These are phyloP conservation scores for Periglandula ipomoeae DNA, from an alignment of 2,329 filamentous ascomycete genomes.

Conservation along the genomic window DNA sequence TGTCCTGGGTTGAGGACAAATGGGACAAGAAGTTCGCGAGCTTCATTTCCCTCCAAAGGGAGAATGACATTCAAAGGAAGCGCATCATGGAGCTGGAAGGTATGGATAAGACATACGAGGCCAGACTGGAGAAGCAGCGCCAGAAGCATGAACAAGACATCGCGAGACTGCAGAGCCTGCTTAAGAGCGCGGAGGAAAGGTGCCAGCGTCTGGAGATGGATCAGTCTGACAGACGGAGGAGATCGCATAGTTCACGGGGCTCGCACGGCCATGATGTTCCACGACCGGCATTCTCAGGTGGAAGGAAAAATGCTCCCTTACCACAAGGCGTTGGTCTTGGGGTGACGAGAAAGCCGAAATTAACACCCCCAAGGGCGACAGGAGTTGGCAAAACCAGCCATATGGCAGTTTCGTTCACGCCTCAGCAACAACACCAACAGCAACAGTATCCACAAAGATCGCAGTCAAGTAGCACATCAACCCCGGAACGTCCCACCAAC, in stretches of 20 bases:
- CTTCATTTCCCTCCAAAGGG: conserved; percentile 19
- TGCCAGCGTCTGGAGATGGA: conserved; percentile 21
- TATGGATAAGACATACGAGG: conserved; percentile 30
- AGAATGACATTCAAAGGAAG: conserved; percentile 24
- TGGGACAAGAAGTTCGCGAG: conserved; percentile 26
- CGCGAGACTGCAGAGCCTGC: conserved; percentile 22
- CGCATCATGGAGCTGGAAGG: conserved; percentile 27
- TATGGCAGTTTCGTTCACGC: neutral
- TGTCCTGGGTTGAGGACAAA: conserved; percentile 25
- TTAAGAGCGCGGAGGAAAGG: conserved; percentile 26
- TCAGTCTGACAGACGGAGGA: conserved; percentile 13
- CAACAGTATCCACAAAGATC: neutral
- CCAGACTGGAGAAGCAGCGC: conserved; percentile 27
- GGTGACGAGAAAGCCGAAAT: neutral
- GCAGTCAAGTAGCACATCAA: neutral
- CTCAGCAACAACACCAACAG: neutral
- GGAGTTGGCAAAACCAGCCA: neutral
- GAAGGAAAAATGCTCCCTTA: neutral
- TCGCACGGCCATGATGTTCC: conserved; percentile 6
- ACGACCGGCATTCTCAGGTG: neutral
- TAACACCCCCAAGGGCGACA: conserved; percentile 5
- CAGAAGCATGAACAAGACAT: conserved; percentile 24
- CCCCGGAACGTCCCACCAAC: neutral
- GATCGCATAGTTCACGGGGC: conserved; percentile 5
- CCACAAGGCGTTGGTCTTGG: conserved; percentile 1